These are phyloP conservation scores for Hygrophoropsis aurantiaca DNA, from an alignment of 768 basidiomycete species.

Conservation along the genomic window DNA sequence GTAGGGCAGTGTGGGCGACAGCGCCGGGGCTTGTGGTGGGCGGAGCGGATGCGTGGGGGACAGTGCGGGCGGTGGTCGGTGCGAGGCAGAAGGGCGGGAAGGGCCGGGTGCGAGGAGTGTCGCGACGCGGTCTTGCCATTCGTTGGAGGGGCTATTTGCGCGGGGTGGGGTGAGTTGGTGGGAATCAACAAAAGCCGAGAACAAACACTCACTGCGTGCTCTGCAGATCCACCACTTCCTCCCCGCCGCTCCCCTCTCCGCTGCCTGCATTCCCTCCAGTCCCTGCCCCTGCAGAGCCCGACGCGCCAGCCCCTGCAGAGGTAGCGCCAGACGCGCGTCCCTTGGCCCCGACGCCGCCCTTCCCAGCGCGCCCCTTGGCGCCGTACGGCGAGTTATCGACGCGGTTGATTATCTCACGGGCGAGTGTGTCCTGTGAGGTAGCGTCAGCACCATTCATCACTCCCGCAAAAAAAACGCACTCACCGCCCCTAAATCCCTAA, in stretches of 20 bases:
- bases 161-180: too few relatives aligned
- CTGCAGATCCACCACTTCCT: slow-evolving; percentile 52
- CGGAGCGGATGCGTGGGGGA: not conserved
- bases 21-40: slow-evolving; percentile 3
- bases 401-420: slow-evolving; percentile 75
- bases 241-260: too few relatives aligned
- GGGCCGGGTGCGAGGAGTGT: slow-evolving; percentile 9
- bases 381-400: slow-evolving; percentile 85
- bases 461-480: slow-evolving; percentile 7
- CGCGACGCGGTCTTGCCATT: slow-evolving; percentile 77
- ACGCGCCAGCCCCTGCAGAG: slow-evolving; percentile 11
- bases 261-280: slow-evolving; percentile 18
- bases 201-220: slow-evolving; percentile 58
- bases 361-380: slow-evolving; percentile 61
- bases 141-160: slow-evolving; percentile 77
- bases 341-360: slow-evolving; percentile 30
- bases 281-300: slow-evolving; percentile 4
- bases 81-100: slow-evolving; percentile 17
- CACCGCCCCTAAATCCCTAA: slow-evolving; percentile 54
- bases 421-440: slow-evolving; percentile 64
- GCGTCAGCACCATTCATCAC: slow-evolving; percentile 7
- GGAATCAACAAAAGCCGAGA: too few relatives aligned
- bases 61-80: not conserved
- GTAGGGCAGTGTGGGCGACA: slow-evolving; percentile 13
- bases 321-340: too few relatives aligned